Base-by-base conservation (phyloP, 1,139 yeast genomes). In the Spencermartinsiella ligniputridi region DNA sequence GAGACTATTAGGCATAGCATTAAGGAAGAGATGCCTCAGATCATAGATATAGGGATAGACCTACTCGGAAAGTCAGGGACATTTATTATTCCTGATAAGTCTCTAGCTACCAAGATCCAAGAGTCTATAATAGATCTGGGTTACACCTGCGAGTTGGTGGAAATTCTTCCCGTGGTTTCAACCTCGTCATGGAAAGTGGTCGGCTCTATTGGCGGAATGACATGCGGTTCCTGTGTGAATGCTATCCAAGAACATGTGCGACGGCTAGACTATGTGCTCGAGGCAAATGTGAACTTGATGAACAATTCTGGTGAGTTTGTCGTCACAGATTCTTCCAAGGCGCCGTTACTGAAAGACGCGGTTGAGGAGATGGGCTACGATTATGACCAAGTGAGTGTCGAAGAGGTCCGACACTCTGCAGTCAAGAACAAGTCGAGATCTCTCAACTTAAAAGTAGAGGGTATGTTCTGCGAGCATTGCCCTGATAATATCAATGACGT, bases 381-480 rank as follows among this genome's bases (percentile, higher is more conserved):
- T 24, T 79, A 76, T 54, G 74, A 74, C 25, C 54, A 61, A 35
- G 54, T 56, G 1, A 51, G 52, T 15, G 40, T 54, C 16, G 43
- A 40, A 19, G 52, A 53, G 19, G 44, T 48, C 5, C 40, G 45
- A 21, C 48, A 49, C 22, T 44, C 53, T 1, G 48, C 53, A n/a
- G 46, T 49, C 19, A 52, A 54, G 15, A 47, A 52, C 18, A 64
- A 36, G 41, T 68, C 81, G 3, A 70, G 92, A 53, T 70, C 80
- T 0, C 75, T 83, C 39, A 76, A 76, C 51, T 64, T 83, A 44
- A 70, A 69, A 35, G 71, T 84, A n/a, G 71, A 70, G 3, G 90
- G 90, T 1, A 83, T 84, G 87, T 79, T 65, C 57, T 84, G 92
- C 64, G 74, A 59, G 16, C 78, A 80, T 56, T 84, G 92, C 57